Percentiles rank a stretch among this genome's conserved stretches.
These are phyloP conservation scores for Phytopythium helicoides DNA, from an alignment of 352 stramenopile species.

Conservation along the genomic window DNA sequence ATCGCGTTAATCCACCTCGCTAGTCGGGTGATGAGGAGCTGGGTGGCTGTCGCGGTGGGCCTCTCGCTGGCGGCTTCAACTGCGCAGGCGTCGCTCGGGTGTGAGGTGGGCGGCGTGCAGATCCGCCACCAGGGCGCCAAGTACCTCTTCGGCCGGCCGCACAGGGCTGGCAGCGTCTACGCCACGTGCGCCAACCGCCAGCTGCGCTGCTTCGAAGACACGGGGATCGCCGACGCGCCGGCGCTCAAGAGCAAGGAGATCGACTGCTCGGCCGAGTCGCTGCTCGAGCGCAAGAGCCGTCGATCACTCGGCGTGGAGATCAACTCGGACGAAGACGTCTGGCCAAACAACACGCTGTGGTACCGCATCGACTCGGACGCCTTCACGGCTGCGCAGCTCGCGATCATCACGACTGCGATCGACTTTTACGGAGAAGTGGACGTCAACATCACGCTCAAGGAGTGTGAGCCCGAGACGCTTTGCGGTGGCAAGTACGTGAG, in stretches of 20 bases:
- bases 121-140: slow-evolving; percentile 42
- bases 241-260: slow-evolving; percentile 34
- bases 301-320: slow-evolving; percentile 57
- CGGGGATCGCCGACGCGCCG: slow-evolving; percentile 57
- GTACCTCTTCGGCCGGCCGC: slow-evolving; percentile 48
- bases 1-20: too few species aligned
- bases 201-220: slow-evolving; percentile 60
- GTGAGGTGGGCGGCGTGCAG: slow-evolving; percentile 39
- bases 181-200: slow-evolving; percentile 38
- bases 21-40: too few species aligned
- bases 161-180: slow-evolving; percentile 53
- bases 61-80: too few species aligned
- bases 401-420: slow-evolving; percentile 56
- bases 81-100: slow-evolving; percentile 10
- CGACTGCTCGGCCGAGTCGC: slow-evolving; percentile 24
- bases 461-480: slow-evolving; percentile 52
- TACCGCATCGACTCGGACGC: slow-evolving; percentile 54
- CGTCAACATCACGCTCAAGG: slow-evolving; percentile 59
- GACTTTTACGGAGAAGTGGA: slow-evolving; percentile 54
- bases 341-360: slow-evolving; percentile 64
- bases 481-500: slow-evolving; percentile 71
- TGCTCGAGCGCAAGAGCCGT: slow-evolving; percentile 15
- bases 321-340: slow-evolving; percentile 53
- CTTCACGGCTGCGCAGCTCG: slow-evolving; percentile 42
- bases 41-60: too few species aligned